Evolutionary conservation across 2,329 filamentous ascomycete species (phyloP).

Genomic region (Ophiostoma quercus): DNA sequence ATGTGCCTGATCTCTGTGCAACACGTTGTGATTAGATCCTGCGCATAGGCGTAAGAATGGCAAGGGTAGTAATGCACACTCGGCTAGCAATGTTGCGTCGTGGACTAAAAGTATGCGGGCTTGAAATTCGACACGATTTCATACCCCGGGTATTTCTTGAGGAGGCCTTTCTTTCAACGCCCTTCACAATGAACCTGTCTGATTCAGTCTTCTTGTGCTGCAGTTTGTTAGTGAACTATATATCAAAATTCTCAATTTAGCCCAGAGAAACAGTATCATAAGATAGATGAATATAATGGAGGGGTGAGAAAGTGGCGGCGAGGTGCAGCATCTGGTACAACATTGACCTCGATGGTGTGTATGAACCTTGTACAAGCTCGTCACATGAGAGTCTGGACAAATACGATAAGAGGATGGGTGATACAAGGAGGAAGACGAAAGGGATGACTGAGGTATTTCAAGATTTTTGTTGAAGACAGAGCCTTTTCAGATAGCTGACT

Average conservation of each 20-base stretch:
- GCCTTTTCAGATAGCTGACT: background rate
- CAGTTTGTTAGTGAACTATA: background rate
- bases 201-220: background rate
- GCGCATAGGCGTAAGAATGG: background rate
- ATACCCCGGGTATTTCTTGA: background rate
- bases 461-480: background rate
- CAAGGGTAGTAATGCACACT: slow-evolving; percentile 22
- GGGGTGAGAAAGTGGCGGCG: slow-evolving; percentile 16
- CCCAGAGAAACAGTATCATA: background rate
- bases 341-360: background rate
- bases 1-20: slow-evolving; percentile 21
- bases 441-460: background rate
- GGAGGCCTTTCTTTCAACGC: background rate
- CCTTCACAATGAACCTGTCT: background rate
- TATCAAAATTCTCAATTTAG: background rate
- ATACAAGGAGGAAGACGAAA: background rate
- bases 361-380: background rate
- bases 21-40: slow-evolving; percentile 19
- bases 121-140: background rate
- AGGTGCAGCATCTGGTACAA: slow-evolving; percentile 24
- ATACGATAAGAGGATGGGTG: background rate
- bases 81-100: slow-evolving; percentile 17
- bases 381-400: background rate
- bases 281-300: background rate
- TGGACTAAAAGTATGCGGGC: background rate